Evolutionary conservation across 179 eudicot genomes (phyloP).

Genomic region (Carnegiea gigantea): DNA sequence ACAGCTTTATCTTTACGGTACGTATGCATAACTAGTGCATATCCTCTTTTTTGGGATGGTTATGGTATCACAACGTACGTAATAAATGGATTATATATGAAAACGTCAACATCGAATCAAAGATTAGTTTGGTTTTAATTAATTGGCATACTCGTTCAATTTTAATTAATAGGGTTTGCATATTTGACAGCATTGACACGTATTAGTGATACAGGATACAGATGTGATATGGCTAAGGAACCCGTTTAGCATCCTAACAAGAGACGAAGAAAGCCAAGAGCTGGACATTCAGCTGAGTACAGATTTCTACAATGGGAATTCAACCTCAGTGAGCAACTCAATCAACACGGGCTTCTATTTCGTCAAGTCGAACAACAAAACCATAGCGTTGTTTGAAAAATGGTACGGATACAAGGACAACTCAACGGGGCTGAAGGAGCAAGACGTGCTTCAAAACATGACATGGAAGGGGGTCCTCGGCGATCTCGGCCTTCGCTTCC

Average conservation of each 20-base stretch:
- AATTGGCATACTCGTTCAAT: too few relatives aligned
- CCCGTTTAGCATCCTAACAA: conserved; percentile 49
- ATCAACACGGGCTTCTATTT: conserved; percentile 87
- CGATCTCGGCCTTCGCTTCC: conserved; percentile 29
- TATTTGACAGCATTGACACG: too few relatives aligned
- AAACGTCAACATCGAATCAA: too few relatives aligned
- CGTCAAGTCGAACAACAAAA: conserved; percentile 59
- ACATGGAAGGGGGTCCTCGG: conserved; percentile 29
- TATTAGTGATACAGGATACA: conserved; percentile 41
- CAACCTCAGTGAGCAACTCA: conserved; percentile 36
- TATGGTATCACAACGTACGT: too few relatives aligned
- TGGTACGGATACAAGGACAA: conserved; percentile 61
- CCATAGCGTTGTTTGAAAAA: conserved; percentile 49
- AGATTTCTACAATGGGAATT: conserved; percentile 45
- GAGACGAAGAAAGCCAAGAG: conserved; percentile 9
- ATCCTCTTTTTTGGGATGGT: too few relatives aligned
- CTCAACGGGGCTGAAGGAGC: conserved; percentile 62
- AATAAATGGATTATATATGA: too few relatives aligned
- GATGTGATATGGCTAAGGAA: conserved; percentile 78
- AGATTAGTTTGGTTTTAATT: too few relatives aligned
- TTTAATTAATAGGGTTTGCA: too few relatives aligned
- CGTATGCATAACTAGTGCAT: neutral
- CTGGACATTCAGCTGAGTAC: conserved; percentile 60
- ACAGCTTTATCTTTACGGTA: conserved; percentile 60
- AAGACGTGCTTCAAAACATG: conserved; percentile 52